A percentile compares a stretch with the other conserved stretches of the same genome.
Conservation (phyloP, 768 basidiomycete species). For the Hygrocybe coccinea region DNA sequence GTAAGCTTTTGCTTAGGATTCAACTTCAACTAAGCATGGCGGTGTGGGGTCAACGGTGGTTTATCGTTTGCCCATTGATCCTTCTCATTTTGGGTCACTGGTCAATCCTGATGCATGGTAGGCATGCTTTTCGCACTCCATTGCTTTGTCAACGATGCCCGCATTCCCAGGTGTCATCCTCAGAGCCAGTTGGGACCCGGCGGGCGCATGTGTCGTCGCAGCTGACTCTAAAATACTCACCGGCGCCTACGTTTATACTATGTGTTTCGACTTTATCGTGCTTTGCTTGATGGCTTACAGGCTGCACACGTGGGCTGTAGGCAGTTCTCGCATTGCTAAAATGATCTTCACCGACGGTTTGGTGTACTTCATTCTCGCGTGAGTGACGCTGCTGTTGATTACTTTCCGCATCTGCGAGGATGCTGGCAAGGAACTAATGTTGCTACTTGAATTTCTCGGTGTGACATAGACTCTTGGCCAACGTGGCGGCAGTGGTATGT, state of each 20-base stretch:
- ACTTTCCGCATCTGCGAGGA: too few relatives aligned
- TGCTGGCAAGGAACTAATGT: too few relatives aligned
- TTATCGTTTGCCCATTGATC: slow-evolving; percentile 48
- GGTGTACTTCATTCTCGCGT: slow-evolving; percentile 71
- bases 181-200: slow-evolving; percentile 51
- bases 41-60: slow-evolving; percentile 58
- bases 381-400: too few relatives aligned
- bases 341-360: slow-evolving; percentile 69
- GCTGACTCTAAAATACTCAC: slow-evolving; percentile 56
- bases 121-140: background rate
- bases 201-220: slow-evolving; percentile 51
- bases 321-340: slow-evolving; percentile 52
- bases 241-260: slow-evolving; percentile 65
- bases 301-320: slow-evolving; percentile 42
- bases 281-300: slow-evolving; percentile 58
- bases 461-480: too few relatives aligned
- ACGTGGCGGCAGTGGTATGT: too few relatives aligned
- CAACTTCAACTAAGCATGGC: too few relatives aligned
- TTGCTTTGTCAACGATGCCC: slow-evolving; percentile 27
- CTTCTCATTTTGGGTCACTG: slow-evolving; percentile 64
- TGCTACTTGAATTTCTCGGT: too few relatives aligned
- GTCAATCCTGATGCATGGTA: slow-evolving; percentile 66
- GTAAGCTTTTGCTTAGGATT: too few relatives aligned
- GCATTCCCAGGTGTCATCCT: slow-evolving; percentile 54
- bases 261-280: slow-evolving; percentile 68